Evolutionary conservation across 2,329 filamentous ascomycete genomes (phyloP).

Genomic region (Fusarium cyanostomum): DNA sequence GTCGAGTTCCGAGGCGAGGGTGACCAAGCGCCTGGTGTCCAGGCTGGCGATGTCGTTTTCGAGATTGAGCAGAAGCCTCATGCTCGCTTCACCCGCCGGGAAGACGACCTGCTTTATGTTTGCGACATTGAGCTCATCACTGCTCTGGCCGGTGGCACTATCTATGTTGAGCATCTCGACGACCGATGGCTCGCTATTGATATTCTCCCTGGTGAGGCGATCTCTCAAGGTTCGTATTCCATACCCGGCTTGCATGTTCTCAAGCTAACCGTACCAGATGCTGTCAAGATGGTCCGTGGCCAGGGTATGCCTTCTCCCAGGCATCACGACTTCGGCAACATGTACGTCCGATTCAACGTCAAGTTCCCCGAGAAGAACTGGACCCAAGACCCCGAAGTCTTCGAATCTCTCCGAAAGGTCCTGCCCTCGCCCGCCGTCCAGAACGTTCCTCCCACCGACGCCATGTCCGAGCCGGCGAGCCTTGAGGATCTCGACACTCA

Average conservation of each 20-base stretch:
- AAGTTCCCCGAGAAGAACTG: slow-evolving; percentile 90
- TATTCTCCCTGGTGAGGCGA: slow-evolving; percentile 93
- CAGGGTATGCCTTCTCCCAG: slow-evolving; percentile 98
- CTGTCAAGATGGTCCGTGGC: slow-evolving; percentile 92
- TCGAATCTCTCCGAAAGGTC: slow-evolving; percentile 82
- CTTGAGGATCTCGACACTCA: slow-evolving; percentile 85
- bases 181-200: slow-evolving; percentile 96
- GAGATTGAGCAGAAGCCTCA: slow-evolving; percentile 99
- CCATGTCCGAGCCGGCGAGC: slow-evolving; percentile 90
- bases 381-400: slow-evolving; percentile 72
- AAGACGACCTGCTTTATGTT: slow-evolving; percentile 94
- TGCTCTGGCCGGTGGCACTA: slow-evolving; percentile 87
- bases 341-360: slow-evolving; percentile 97
- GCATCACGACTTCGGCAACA: slow-evolving; percentile 94
- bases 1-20: slow-evolving; percentile 97
- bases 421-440: slow-evolving; percentile 76
- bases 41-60: slow-evolving; percentile 96
- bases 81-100: slow-evolving; percentile 90
- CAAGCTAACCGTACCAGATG: slow-evolving; percentile 63
- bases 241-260: background rate
- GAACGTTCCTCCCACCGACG: slow-evolving; percentile 76
- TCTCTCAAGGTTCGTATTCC: slow-evolving; percentile 79
- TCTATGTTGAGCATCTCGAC: slow-evolving; percentile 96
- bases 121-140: slow-evolving; percentile 96
- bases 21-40: slow-evolving; percentile 91